phyloP scores from a whole-genome alignment of 345 rosid species.

The Reutealis trisperma region DNA sequence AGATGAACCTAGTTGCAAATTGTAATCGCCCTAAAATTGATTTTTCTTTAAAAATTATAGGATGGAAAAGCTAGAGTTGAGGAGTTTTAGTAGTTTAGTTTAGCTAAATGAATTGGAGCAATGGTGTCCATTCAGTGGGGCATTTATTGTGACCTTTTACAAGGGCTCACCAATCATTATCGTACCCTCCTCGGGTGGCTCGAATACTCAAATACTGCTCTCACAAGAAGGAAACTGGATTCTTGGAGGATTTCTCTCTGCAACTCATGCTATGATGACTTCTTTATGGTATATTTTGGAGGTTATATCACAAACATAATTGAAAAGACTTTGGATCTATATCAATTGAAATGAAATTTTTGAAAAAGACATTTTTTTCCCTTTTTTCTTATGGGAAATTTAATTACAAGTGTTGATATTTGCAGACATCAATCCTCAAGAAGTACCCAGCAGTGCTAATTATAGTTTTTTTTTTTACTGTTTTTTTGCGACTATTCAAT shows the following conservation, averaged over 20 bases:
- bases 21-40: background rate
- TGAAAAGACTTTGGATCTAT: too few relatives aligned
- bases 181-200: background rate
- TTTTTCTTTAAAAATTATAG: background rate
- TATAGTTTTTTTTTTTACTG: background rate
- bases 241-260: constrained; percentile 22
- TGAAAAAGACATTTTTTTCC: too few relatives aligned
- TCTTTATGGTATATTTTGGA: constrained; percentile 21
- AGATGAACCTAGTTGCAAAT: background rate
- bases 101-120: constrained; percentile 25
- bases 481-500: constrained; percentile 25
- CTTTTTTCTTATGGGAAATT: background rate
- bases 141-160: constrained; percentile 17
- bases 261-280: background rate
- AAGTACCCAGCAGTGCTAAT: constrained; percentile 11
- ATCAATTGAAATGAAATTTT: too few relatives aligned
- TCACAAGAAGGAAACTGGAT: constrained; percentile 10
- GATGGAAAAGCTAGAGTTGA: constrained; percentile 24
- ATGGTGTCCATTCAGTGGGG: constrained; percentile 19
- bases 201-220: background rate
- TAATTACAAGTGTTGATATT: background rate
- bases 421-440: constrained; percentile 6
- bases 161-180: constrained; percentile 16
- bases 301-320: background rate
- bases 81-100: constrained; percentile 15